Base-by-base conservation (phyloP, 106 monocot genomes). In the Dioscorea zingiberensis region DNA sequence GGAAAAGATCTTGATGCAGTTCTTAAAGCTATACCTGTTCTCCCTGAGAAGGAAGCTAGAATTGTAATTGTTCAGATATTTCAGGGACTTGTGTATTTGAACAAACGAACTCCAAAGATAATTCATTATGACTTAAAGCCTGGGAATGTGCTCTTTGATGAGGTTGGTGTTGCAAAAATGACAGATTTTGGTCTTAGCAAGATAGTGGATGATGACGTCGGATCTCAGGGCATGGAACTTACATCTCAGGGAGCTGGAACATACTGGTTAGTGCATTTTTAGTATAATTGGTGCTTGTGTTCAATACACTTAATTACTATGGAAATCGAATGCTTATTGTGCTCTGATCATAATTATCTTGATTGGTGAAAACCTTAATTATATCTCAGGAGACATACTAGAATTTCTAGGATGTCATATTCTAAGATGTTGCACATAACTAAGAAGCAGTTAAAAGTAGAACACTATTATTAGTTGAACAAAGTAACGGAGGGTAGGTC, bases 171-270 rank as follows among this genome's bases (percentile, higher is more conserved):
- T 60, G 88, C 88, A 56, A 98, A 98, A 75, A 73, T 98, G 61
- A 98, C 97, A 21, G 97, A 98, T 86, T 98, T 98, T 88, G 97
- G 97, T 22, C 92, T 98, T 60, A 98, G 97, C 78, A 98, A 98
- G 74, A 98, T 98, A 73, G 88, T 98, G 63, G 92, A 92, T 27
- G 75, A 92, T 75, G 84, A 92, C 74, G 92, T 86, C 59, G 97
- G 97, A 32, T 92, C 97, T 57, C 85, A 88, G 79, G 95, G 95
- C 21, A 92, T 98, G 86, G 97, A 98, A 73, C 88, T 98, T 21
- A 98, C 97, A 66, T 98, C 97, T 54, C 97, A 98, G 59, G 97
- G 97, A 32, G 97, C 97, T 61, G 97, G 97, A 60, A 98, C 97
- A 64, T 98, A 98, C 48, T 98, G 97, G 97, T 98, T 59, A 69